These are phyloP conservation scores for Sugiyamaella japonica DNA, from an alignment of 1,139 yeast species.

Conservation along the genomic window DNA sequence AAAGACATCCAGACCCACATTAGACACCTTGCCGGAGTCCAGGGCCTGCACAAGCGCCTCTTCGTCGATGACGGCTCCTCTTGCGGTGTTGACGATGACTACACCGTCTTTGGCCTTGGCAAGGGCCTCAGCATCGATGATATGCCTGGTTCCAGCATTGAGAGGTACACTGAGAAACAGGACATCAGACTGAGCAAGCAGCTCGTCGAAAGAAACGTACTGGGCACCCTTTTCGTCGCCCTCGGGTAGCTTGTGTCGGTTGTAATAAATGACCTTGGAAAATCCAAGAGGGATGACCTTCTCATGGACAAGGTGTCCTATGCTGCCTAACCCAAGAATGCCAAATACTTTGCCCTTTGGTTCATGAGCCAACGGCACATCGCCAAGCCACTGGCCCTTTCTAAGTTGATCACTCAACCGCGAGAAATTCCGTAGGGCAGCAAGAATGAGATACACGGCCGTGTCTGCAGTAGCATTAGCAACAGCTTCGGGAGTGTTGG, in stretches of 20 bases:
- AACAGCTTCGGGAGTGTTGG: constrained; percentile 70
- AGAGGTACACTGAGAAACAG: constrained; percentile 66
- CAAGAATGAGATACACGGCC: constrained; percentile 57
- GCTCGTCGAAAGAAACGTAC: constrained; percentile 57
- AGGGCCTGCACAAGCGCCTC: constrained; percentile 59
- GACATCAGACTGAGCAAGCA: constrained; percentile 57
- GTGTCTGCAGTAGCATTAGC: constrained; percentile 79
- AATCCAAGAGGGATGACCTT: constrained; percentile 66
- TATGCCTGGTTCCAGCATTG: constrained; percentile 52
- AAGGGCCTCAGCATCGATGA: constrained; percentile 55
- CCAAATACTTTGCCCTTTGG: constrained; percentile 69
- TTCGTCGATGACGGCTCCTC: constrained; percentile 77
- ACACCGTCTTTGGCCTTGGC: constrained; percentile 67
- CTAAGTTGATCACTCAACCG: constrained; percentile 43
- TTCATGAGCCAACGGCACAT: constrained; percentile 45
- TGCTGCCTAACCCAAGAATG: constrained; percentile 79
- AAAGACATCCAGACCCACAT: constrained; percentile 66
- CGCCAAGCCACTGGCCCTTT: constrained; percentile 39
- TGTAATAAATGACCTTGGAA: constrained; percentile 60
- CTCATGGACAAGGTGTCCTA: constrained; percentile 72
- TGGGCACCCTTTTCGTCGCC: constrained; percentile 55
- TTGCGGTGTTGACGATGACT: constrained; percentile 61
- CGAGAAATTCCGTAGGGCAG: constrained; percentile 62
- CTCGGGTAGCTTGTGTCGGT: constrained; percentile 54
- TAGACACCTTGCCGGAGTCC: constrained; percentile 65